phyloP scores from a whole-genome alignment of 2,329 filamentous ascomycete genomes.

The Raffaelea deltoideospora region DNA sequence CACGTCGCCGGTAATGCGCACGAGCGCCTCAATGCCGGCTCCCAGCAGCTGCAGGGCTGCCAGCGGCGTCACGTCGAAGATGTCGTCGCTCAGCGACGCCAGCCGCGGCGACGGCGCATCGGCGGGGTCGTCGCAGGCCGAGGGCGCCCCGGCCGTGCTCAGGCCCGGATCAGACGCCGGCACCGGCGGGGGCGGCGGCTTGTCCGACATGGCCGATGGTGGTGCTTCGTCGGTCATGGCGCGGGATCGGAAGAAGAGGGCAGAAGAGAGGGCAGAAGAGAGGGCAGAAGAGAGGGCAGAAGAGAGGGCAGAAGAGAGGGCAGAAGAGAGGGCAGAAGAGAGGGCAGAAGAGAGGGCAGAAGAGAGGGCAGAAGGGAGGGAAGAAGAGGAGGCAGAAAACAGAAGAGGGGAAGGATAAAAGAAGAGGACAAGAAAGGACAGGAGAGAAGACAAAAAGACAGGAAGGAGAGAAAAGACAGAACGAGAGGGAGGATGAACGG shows the following conservation, averaged over 20 bases:
- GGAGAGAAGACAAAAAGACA: not conserved
- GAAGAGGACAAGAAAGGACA: not conserved
- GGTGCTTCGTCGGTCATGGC: not conserved
- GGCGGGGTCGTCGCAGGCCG: slow-evolving; percentile 1
- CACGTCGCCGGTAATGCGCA: slow-evolving; percentile 60
- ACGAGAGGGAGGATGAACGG: no score
- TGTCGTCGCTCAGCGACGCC: slow-evolving; percentile 34
- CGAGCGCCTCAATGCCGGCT: slow-evolving; percentile 53
- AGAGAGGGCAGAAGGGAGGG: not conserved
- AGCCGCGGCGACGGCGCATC: slow-evolving; percentile 7
- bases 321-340: not conserved
- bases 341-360: no score
- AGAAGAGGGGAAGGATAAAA: not conserved
- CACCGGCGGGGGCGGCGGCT: slow-evolving; percentile 26
- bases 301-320: no score
- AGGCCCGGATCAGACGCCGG: slow-evolving; percentile 23
- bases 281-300: no score
- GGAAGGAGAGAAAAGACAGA: no score
- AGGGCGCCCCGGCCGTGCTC: not conserved
- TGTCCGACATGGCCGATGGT: slow-evolving; percentile 1
- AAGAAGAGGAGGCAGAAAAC: not conserved
- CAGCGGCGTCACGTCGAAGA: slow-evolving; percentile 57
- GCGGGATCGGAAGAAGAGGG: no score
- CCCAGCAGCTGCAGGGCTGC: slow-evolving; percentile 70
- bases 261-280: no score